phyloP scores from a whole-genome alignment of 257 asterid species.

The Schizonepeta tenuifolia region DNA sequence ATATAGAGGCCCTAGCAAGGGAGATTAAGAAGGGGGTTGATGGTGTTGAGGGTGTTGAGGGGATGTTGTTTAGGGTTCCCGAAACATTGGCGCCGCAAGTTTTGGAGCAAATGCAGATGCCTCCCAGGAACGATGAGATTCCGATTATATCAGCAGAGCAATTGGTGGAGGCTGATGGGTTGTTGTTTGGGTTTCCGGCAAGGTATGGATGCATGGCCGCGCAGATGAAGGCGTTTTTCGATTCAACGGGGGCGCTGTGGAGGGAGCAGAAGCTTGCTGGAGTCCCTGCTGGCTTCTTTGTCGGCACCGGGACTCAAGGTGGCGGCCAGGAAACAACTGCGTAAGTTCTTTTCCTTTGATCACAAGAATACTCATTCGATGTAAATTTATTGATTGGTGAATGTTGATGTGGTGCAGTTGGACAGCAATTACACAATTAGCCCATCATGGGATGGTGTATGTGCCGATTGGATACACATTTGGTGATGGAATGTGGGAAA shows the following conservation, averaged over 20 bases:
- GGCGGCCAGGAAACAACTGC: conserved; percentile 76
- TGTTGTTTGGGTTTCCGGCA: conserved; percentile 61
- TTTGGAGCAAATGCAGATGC: conserved; percentile 54
- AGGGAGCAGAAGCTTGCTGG: conserved; percentile 64
- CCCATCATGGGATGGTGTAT: conserved; percentile 66
- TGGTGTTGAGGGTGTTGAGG: conserved; percentile 57
- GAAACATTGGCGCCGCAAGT: conserved; percentile 46
- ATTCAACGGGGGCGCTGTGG: conserved; percentile 56
- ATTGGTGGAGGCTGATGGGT: conserved; percentile 56
- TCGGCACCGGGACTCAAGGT: conserved; percentile 63
- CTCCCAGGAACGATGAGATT: conserved; percentile 40
- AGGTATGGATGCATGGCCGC: conserved; percentile 63
- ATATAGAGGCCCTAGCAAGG: conserved; percentile 56
- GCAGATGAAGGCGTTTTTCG: conserved; percentile 64
- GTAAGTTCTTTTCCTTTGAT: conserved; percentile 32
- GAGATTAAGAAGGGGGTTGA: conserved; percentile 59
- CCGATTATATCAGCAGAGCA: conserved; percentile 48
- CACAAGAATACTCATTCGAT: not conserved
- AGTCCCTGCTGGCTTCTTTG: conserved; percentile 60
- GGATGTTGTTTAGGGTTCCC: conserved; percentile 53
- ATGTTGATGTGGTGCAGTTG: conserved; percentile 40
- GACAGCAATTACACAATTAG: conserved; percentile 66
- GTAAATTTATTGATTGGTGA: too few species aligned
- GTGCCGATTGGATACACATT: conserved; percentile 70
- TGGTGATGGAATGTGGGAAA: conserved; percentile 59